Conservation (phyloP, 495 filamentous ascomycete species). For the Lophium mytilinum region DNA sequence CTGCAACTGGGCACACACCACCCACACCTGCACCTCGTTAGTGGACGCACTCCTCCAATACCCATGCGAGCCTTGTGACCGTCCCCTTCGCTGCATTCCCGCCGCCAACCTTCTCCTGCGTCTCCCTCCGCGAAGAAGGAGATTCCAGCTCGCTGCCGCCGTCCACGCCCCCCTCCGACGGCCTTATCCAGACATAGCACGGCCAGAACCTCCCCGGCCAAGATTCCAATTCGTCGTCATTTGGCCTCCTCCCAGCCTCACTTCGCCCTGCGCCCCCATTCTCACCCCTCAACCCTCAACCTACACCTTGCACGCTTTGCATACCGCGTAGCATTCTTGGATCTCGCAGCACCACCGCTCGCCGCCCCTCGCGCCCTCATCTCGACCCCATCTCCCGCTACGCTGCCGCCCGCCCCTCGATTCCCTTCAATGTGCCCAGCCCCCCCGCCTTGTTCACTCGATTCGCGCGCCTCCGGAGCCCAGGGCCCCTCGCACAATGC, state of each 20-base stretch:
- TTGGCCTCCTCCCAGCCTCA: not conserved
- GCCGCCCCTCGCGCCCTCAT: too few relatives aligned
- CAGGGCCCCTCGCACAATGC: conserved; percentile 26
- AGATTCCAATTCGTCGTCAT: not conserved
- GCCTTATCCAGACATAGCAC: not conserved
- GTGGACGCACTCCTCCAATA: not conserved
- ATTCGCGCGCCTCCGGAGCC: conserved; percentile 19
- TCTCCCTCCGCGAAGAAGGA: not conserved
- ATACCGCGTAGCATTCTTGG: not conserved
- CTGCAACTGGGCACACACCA: too few relatives aligned
- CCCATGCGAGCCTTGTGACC: conserved; percentile 7
- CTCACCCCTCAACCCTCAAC: not conserved
- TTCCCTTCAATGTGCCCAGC: conserved; percentile 23
- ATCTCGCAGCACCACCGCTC: not conserved
- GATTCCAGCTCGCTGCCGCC: not conserved
- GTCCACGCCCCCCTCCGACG: not conserved
- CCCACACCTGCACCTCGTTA: not conserved
- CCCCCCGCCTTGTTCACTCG: conserved; percentile 17
- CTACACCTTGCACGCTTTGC: not conserved
- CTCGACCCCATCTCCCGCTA: not conserved
- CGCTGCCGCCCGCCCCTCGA: conserved; percentile 17
- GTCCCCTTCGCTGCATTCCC: conserved; percentile 1
- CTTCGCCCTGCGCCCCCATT: not conserved
- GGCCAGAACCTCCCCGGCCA: not conserved
- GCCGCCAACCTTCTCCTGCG: not conserved